Percentiles rank a stretch among this genome's conserved stretches.
Evolutionary conservation across 73 alveolate species (phyloP).

Genomic region (Paramecium primaurelia): DNA sequence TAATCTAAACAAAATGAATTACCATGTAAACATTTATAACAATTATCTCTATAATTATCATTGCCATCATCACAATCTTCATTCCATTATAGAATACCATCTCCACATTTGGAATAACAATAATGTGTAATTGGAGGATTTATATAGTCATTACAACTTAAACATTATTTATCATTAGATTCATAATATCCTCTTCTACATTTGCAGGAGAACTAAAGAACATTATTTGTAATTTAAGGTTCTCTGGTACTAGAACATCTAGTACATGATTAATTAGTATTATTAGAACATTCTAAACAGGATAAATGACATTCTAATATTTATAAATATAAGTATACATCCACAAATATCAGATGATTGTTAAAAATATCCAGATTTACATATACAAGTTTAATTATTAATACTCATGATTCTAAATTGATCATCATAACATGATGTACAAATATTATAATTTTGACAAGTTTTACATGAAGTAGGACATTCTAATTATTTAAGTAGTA

Average conservation of each 20-base stretch:
- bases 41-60: conserved; percentile 6
- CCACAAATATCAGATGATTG: not conserved
- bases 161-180: not conserved
- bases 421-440: not conserved
- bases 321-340: not conserved
- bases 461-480: not conserved
- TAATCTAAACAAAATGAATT: not conserved
- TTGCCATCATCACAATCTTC: conserved; percentile 45
- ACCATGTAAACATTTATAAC: not conserved
- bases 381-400: not conserved
- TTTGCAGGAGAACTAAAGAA: not conserved
- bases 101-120: conserved; percentile 27
- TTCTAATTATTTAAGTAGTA: not conserved
- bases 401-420: not conserved
- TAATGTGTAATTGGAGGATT: conserved; percentile 2
- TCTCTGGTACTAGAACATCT: conserved; percentile 41
- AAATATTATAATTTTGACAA: not conserved
- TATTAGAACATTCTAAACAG: not conserved
- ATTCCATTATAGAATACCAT: conserved; percentile 14
- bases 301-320: not conserved
- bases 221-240: not conserved
- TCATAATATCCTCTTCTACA: conserved; percentile 41
- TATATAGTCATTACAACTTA: not conserved
- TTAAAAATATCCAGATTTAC: conserved; percentile 15
- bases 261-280: not conserved